Conservation (phyloP, 129 eudicot genomes). For the Saposhnikovia divaricata region DNA sequence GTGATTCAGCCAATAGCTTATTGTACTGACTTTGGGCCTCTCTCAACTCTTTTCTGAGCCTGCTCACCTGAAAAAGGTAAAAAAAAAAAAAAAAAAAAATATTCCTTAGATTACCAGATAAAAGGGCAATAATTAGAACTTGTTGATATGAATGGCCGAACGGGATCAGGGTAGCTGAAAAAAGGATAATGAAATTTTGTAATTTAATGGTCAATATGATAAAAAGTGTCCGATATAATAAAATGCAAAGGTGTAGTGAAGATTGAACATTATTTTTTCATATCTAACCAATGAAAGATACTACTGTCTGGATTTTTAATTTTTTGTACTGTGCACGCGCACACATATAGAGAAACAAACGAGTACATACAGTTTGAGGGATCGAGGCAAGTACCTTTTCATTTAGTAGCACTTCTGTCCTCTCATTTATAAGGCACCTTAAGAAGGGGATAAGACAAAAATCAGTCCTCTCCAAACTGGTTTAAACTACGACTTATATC, state of each 20-base stretch:
- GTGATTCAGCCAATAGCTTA: conserved; percentile 31
- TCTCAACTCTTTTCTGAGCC: conserved; percentile 31
- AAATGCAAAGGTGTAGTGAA: neutral
- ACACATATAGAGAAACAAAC: neutral
- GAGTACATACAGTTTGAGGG: neutral
- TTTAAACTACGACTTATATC: neutral
- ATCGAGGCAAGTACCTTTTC: conserved; percentile 38
- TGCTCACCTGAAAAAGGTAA: conserved; percentile 26
- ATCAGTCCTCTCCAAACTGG: conserved; percentile 12
- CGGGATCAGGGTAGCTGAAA: neutral
- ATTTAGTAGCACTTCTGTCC: conserved; percentile 38
- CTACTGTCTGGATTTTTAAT: neutral
- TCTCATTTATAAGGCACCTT: conserved; percentile 56
- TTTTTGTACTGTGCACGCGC: too few relatives aligned
- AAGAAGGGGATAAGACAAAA: conserved; percentile 10
- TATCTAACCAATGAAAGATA: neutral
- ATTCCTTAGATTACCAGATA: neutral
- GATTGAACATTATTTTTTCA: neutral
- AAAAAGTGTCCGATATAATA: neutral
- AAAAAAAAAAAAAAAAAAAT: neutral
- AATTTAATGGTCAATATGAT: neutral
- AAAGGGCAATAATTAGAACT: neutral
- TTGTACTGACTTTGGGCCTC: conserved; percentile 42
- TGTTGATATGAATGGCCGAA: neutral
- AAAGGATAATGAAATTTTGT: neutral